Conservation (phyloP, 108 stramenopile genomes). For the Fragilaria radians region DNA sequence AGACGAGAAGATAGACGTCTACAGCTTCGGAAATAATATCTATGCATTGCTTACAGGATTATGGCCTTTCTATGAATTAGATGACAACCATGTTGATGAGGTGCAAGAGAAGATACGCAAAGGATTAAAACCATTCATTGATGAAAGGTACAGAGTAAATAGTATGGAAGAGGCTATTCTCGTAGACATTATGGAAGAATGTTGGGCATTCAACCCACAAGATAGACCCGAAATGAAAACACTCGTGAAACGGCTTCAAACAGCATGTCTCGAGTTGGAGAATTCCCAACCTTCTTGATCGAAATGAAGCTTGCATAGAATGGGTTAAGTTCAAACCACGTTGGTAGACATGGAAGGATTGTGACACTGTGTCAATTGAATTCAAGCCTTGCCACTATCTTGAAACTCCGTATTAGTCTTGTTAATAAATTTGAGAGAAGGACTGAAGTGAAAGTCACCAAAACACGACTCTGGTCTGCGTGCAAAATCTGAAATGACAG, state of each 20-base stretch:
- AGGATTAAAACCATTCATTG: constrained; percentile 43
- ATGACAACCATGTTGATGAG: constrained; percentile 21
- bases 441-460: too few relatives aligned
- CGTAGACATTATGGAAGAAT: constrained; percentile 41
- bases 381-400: too few relatives aligned
- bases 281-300: too few relatives aligned
- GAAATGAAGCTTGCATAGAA: too few relatives aligned
- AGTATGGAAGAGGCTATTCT: constrained; percentile 44
- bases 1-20: constrained; percentile 67
- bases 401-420: too few relatives aligned
- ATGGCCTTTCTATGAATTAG: constrained; percentile 45
- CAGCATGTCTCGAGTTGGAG: background rate
- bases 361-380: too few relatives aligned
- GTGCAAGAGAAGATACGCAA: constrained; percentile 30
- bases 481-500: too few relatives aligned
- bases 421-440: too few relatives aligned
- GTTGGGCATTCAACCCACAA: constrained; percentile 41
- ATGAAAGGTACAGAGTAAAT: constrained; percentile 39
- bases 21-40: constrained; percentile 63
- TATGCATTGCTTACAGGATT: constrained; percentile 56
- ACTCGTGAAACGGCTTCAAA: background rate
- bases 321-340: too few relatives aligned
- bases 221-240: constrained; percentile 24
- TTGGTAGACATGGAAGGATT: too few relatives aligned
- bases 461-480: too few relatives aligned